Evolutionary conservation across 2,329 filamentous ascomycete species (phyloP), one percentile per base, ranked within the genome.

Genomic region (Paecilomyces niveus): DNA sequence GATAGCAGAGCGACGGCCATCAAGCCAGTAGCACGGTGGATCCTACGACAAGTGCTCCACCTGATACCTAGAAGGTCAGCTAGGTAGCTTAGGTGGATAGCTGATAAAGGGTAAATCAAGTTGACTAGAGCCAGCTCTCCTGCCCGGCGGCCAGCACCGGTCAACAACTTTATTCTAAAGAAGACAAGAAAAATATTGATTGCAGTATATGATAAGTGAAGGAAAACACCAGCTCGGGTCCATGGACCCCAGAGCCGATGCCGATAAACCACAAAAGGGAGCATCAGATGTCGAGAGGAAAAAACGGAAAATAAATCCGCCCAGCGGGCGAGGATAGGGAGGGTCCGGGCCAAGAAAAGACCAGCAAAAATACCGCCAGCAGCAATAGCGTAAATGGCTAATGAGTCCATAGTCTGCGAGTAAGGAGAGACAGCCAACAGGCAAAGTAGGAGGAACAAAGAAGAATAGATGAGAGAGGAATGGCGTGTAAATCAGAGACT

Each of bases 91-190:
- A 65, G 54, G 35, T 68, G 62, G 50, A 59, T 58, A 15, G 57
- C 39, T 13, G 54, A 59, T 54, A 68, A 62, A 50, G 58, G 62
- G 55, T 64, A 62, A n/a, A 59, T 54, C 54, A 67, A 39, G 53
- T 68, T 67, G n/a, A 69, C 39, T n/a, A 67, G 59, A 26, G 61
- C 61, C 29, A 67, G 57, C 51, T 61, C 58, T 57, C 61, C 64
- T 32, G 64, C 61, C 51, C 58, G 57, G 50, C 55, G 29, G 29
- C 29, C 29, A 32, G 29, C 29, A 9, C 59, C 50, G 53, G 56
- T 21, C 26, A 56, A 56, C n/a, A 62, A 61, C 10, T 57, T 15
- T 9, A 51, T 57, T 21, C 22, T 57, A 56, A 65, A 65, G 13
- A 61, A 59, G 50, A 65, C 35, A 15, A 64, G 58, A 54, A 64